Evolutionary conservation across 2,329 filamentous ascomycete genomes (phyloP).

Genomic region (Penicillium olsonii): DNA sequence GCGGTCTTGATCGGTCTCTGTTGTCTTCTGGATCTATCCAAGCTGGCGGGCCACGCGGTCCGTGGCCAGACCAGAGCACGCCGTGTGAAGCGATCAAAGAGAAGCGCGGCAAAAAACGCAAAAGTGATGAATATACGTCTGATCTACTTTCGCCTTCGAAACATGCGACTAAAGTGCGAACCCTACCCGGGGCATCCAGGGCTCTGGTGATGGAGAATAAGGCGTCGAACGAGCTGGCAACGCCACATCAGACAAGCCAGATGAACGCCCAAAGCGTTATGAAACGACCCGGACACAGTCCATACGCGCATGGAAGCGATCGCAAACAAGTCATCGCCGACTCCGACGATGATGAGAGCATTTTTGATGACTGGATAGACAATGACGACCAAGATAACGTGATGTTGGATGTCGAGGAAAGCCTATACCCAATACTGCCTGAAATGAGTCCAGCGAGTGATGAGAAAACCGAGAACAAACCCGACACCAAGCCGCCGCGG

Average conservation of each 20-base stretch:
- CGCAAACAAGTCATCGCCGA: conserved; percentile 32
- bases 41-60: conserved; percentile 42
- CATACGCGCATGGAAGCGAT: conserved; percentile 8
- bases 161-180: conserved; percentile 25
- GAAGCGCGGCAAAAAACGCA: conserved; percentile 50
- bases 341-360: conserved; percentile 30
- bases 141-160: conserved; percentile 39
- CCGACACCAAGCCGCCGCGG: not conserved
- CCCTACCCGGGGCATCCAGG: conserved; percentile 18
- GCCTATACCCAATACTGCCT: conserved; percentile 35
- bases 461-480: not conserved
- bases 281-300: conserved; percentile 9
- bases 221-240: conserved; percentile 1
- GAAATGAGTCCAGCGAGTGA: conserved; percentile 17
- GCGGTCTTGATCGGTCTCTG: conserved; percentile 36
- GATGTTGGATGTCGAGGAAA: conserved; percentile 24
- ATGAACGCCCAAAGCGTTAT: conserved; percentile 5
- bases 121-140: conserved; percentile 49
- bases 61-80: conserved; percentile 50
- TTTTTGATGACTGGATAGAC: conserved; percentile 27
- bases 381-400: conserved; percentile 22
- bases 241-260: conserved; percentile 10
- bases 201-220: conserved; percentile 2
- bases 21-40: conserved; percentile 42
- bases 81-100: conserved; percentile 37